Evolutionary conservation across 257 asterid species (phyloP), one percentile per base, ranked within the genome.

Genomic region (Forsythia viridissima): DNA sequence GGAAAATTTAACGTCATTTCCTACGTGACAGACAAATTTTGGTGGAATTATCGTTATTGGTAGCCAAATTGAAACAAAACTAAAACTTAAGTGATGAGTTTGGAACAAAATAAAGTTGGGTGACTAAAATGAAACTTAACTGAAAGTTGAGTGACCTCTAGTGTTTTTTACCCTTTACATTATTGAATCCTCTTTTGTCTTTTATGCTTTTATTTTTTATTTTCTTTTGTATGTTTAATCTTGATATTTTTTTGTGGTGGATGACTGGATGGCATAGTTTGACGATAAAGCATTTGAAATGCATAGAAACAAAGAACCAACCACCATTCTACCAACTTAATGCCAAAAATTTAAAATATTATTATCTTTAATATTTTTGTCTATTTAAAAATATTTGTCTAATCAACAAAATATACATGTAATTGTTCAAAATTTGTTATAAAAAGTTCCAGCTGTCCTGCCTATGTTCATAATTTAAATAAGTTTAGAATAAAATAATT

Each of bases 241-340:
- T 81, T 46, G 70, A 74, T 51, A 83, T 61, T 24, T 82, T 85
- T 84, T 76, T 92, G 93, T 94, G 97, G 97, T 90, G 97, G 92
- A 87, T 85, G 24, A 97, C 96, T 88, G 94, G 92, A 88, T 84
- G 89, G 72, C 61, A 78, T 89, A 86, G 88, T 84, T 84, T 85
- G 93, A 87, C 91, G 97, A 91, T 89, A 92, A 89, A 87, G 92
- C 95, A 86, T 85, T 81, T 82, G 85, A 88, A 87, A 86, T 88
- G 91, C 85, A 87, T 87, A 86, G 81, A 83, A 84, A 85, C 38
- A 84, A 76, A 83, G 91, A 92, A 82, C 92, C 97, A 89, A 87
- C 93, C 86, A 85, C 97, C 89, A 82, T 86, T 80, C 85, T 83
- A 86, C 95, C 97, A 84, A 90, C 90, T 91, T 81, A 92, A 82